Evolutionary conservation across 1,139 yeast genomes (phyloP), one percentile per base, ranked within the genome.

Genomic region (Suhomyces coccinellae): DNA sequence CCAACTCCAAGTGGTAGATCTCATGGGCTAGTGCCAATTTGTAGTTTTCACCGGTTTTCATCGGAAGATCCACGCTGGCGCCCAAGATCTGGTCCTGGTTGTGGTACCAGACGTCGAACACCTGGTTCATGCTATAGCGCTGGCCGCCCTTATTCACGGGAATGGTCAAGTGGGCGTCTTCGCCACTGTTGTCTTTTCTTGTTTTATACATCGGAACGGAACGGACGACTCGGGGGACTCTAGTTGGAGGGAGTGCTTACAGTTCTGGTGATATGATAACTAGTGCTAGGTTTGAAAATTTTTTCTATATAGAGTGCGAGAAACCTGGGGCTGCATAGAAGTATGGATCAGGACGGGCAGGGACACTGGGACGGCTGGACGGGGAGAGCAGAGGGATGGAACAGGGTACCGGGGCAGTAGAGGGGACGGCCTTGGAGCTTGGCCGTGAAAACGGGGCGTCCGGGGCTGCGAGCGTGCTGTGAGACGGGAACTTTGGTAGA

Each of bases 51-150:
- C 55, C 58, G 49, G 50, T 60, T 16, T 55, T 54, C 12, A 59
- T 61, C 17, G 69, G 67, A 8, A 62, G 58, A 22, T 58, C 63
- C 15, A 53, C 52, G 22, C 58, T 38, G 40, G 52, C 50, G 52
- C 49, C 56, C 56, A 65, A 59, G 52, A 62, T 71, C 55, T 53
- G 54, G 52, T 59, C 63, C 46, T 77, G 71, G 63, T 79, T 69
- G 32, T 71, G 66, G 29, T 69, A 63, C 78, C 83, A 82, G 15
- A 82, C 75, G 32, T 72, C 67, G 49, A 82, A 71, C 52, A 82
- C 75, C 51, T 82, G 82, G 30, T 75, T 73, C 61, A 80, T 67
- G 12, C 78, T 57, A 53, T 82, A 82, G 38, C 63, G 57, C 51
- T 68, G 63, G 40, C 75, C 63, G 22, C 64, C 69, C 44, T 61